A percentile compares a stretch with the other conserved stretches of the same genome.
Conservation (phyloP, 257 asterid genomes). For the Verbena officinalis region DNA sequence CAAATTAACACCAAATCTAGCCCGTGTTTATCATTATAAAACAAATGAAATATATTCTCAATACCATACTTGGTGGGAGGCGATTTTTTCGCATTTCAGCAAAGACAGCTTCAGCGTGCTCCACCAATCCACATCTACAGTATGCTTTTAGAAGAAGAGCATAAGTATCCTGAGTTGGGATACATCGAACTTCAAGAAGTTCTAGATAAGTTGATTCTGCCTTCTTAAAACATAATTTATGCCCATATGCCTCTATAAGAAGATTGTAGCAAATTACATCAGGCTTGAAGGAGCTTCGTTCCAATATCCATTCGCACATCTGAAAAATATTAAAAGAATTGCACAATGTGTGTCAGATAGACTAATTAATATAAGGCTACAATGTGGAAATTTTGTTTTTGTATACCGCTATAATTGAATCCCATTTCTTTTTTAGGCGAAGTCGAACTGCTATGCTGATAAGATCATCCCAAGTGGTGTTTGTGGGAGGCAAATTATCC, state of each 20-base stretch:
- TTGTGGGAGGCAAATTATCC: slow-evolving; percentile 66
- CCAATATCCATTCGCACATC: slow-evolving; percentile 82
- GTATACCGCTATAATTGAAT: slow-evolving; percentile 57
- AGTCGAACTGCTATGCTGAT: slow-evolving; percentile 76
- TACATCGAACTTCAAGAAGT: slow-evolving; percentile 71
- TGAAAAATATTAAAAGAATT: slow-evolving; percentile 32
- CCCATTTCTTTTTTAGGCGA: slow-evolving; percentile 82
- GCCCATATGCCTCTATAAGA: slow-evolving; percentile 88
- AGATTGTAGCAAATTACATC: slow-evolving; percentile 84
- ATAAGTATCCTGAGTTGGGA: slow-evolving; percentile 86
- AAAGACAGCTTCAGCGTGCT: slow-evolving; percentile 73
- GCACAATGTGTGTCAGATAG: neutral
- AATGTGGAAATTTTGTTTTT: neutral
- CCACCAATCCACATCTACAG: slow-evolving; percentile 60
- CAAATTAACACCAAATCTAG: slow-evolving; percentile 6
- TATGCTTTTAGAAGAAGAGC: slow-evolving; percentile 80
- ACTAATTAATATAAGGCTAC: neutral
- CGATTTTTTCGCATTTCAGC: slow-evolving; percentile 65
- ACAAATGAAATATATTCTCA: neutral
- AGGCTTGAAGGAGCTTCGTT: slow-evolving; percentile 68
- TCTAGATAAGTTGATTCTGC: slow-evolving; percentile 69
- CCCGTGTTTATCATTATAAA: neutral
- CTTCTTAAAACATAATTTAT: slow-evolving; percentile 51
- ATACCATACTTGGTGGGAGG: slow-evolving; percentile 54
- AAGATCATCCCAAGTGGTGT: slow-evolving; percentile 77